Base-by-base conservation (phyloP, 129 eudicot species). In the Tagetes patula region DNA sequence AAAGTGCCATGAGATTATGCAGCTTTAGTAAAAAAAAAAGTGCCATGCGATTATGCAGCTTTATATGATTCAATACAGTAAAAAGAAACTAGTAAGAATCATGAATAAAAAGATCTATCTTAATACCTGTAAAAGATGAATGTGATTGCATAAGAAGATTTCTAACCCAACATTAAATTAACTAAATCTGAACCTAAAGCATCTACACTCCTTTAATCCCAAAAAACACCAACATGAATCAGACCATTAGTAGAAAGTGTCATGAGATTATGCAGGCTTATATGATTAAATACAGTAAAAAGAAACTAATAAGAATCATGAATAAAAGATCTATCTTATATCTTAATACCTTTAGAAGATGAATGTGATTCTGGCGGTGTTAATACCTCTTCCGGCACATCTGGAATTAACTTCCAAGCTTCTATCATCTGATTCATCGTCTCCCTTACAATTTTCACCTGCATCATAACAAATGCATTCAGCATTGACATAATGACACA, bases 391-490 rank as follows among this genome's bases (percentile, higher is more conserved):
- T 87, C 92, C 1, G 65, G 59, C 62, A 71, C 80, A 82, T 93
- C 96, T 11, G 98, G 96, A 77, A 93, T 81, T 30, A 77, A 87
- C 90, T 89, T 93, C 98, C 98, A 93, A 30, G 84, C 89, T 60
- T 93, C 95, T 45, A 93, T 80, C 98, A 85, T 84, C 82, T 85
- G 87, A 75, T 75, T 87, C 95, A 93, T 89, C 9, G 95, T 84
- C 73, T 93, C 98, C 79, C 98, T 89, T n/a, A 85, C 92, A 27
- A 71, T 87, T 82, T 93, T 93, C 67, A 93, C 98, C 98, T 94
- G 72, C 61, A 80, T 48, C 78, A 74, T 59, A 58, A 37, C 72
- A 55, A 50, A 12, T 38, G 43, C 41, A 61, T 58, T 66, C 56
- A 36, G 42, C 53, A 59, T 36, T 54, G 10, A 62, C 65, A 20